Evolutionary conservation across 768 basidiomycete genomes (phyloP).

Genomic region (Leccinum variicolor): DNA sequence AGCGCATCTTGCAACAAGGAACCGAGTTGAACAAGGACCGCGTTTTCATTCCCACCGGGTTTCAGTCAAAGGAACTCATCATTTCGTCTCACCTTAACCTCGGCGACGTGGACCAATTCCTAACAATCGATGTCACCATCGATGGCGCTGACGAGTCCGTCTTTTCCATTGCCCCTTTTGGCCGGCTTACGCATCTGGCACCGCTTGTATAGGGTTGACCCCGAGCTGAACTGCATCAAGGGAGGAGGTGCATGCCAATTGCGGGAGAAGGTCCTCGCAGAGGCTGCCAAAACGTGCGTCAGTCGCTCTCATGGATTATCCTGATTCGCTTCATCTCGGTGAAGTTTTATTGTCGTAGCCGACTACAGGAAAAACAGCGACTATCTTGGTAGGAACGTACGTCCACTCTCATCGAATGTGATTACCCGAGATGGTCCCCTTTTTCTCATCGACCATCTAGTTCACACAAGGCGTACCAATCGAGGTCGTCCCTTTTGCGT

Average conservation of each 20-base stretch:
- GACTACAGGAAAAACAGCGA: slow-evolving; percentile 93
- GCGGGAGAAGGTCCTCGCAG: slow-evolving; percentile 95
- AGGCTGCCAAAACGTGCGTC: slow-evolving; percentile 79
- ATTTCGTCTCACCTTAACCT: slow-evolving; percentile 71
- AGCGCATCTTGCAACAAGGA: slow-evolving; percentile 87
- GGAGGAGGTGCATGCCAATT: slow-evolving; percentile 96
- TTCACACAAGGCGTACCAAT: slow-evolving; percentile 89
- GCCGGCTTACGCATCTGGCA: background rate
- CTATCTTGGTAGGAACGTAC: slow-evolving; percentile 76
- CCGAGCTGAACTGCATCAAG: slow-evolving; percentile 88
- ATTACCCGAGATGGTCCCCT: background rate
- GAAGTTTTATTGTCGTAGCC: slow-evolving; percentile 76
- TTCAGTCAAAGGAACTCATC: slow-evolving; percentile 96
- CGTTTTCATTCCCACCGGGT: slow-evolving; percentile 91
- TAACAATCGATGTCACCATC: slow-evolving; percentile 90
- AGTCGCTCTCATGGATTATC: background rate
- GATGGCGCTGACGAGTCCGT: slow-evolving; percentile 96
- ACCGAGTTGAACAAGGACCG: slow-evolving; percentile 68
- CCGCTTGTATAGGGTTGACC: slow-evolving; percentile 64
- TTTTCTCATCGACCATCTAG: slow-evolving; percentile 35
- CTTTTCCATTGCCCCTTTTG: background rate
- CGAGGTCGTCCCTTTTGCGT: slow-evolving; percentile 96
- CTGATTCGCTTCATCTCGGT: slow-evolving; percentile 51
- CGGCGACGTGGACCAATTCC: slow-evolving; percentile 89
- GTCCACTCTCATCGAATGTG: slow-evolving; percentile 26